Evolutionary conservation across 2,329 filamentous ascomycete species (phyloP).

Genomic region (Knufia petricola): DNA sequence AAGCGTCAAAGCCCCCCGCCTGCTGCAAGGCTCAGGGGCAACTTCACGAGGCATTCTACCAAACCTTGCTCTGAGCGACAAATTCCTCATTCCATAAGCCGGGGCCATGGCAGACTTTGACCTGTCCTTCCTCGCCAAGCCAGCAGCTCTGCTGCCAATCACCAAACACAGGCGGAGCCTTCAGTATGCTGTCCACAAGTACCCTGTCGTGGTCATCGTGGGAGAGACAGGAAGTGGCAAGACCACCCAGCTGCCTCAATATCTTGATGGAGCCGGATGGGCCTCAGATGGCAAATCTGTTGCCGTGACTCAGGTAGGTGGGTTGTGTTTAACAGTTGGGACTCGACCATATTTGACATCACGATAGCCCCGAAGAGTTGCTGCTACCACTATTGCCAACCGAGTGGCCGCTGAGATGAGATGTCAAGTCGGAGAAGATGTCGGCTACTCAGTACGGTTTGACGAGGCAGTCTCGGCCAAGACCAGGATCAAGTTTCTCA

Average conservation of each 20-base stretch:
- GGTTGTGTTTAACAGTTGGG: constrained; percentile 15
- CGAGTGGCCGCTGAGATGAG: constrained; percentile 83
- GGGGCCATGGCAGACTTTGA: constrained; percentile 34
- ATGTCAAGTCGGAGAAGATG: constrained; percentile 78
- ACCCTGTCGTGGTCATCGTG: constrained; percentile 76
- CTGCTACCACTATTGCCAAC: constrained; percentile 78
- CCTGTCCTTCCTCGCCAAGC: constrained; percentile 62
- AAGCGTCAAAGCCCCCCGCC: too few relatives aligned
- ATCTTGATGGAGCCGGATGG: constrained; percentile 80
- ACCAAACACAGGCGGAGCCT: constrained; percentile 69
- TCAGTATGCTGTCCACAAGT: constrained; percentile 76
- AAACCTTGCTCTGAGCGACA: too few relatives aligned
- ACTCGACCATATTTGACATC: constrained; percentile 13
- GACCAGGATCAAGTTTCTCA: constrained; percentile 90
- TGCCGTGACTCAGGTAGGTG: constrained; percentile 75
- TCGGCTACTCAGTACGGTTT: constrained; percentile 84
- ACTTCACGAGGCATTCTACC: too few relatives aligned
- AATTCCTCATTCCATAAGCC: too few relatives aligned
- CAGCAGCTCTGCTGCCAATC: constrained; percentile 73
- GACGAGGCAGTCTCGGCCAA: constrained; percentile 81
- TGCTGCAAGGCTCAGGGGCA: too few relatives aligned
- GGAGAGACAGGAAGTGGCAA: constrained; percentile 94
- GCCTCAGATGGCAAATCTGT: constrained; percentile 72
- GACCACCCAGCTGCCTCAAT: constrained; percentile 92
- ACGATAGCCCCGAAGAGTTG: constrained; percentile 70